phyloP scores from a whole-genome alignment of 1,284 basidiomycete genomes.

The Testicularia cyperi region DNA sequence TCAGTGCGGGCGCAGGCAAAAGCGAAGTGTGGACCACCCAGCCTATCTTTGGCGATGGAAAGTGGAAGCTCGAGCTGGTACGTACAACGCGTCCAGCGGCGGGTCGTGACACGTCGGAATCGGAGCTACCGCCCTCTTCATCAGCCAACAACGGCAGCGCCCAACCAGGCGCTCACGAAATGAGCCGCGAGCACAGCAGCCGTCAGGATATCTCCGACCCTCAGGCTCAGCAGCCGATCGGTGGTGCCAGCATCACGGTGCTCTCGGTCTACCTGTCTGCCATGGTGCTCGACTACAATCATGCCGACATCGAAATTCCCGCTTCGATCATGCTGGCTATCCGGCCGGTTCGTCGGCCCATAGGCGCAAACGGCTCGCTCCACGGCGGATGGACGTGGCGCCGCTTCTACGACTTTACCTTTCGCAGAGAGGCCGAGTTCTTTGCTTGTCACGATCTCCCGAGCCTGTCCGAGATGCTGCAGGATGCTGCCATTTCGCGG shows the following conservation, averaged over 20 bases:
- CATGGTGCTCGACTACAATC: slow-evolving; percentile 37
- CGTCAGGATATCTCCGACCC: background rate
- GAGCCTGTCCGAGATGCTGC: slow-evolving; percentile 37
- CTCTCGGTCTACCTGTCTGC: slow-evolving; percentile 48
- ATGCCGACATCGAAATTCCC: slow-evolving; percentile 32
- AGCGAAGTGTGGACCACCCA: slow-evolving; percentile 54
- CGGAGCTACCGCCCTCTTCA: too few species aligned
- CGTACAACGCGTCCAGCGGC: slow-evolving; percentile 12
- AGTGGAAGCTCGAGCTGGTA: slow-evolving; percentile 56
- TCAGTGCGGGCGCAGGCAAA: slow-evolving; percentile 48
- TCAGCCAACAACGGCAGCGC: too few species aligned
- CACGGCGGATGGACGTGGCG: slow-evolving; percentile 38
- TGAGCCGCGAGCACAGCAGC: too few species aligned
- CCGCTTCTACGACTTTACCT: slow-evolving; percentile 34
- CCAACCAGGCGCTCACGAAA: too few species aligned
- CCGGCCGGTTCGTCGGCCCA: slow-evolving; percentile 16
- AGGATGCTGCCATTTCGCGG: slow-evolving; percentile 11
- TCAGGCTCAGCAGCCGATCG: background rate
- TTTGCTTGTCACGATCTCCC: slow-evolving; percentile 48
- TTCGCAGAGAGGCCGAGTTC: slow-evolving; percentile 41
- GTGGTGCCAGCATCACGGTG: slow-evolving; percentile 35
- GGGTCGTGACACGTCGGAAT: too few species aligned
- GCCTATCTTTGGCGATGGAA: slow-evolving; percentile 55
- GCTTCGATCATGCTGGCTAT: slow-evolving; percentile 48
- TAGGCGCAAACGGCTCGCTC: slow-evolving; percentile 7